Percentiles rank a stretch among this genome's conserved stretches.
phyloP scores from a whole-genome alignment of 768 basidiomycete genomes.

The Chalciporus pseudorubinellus region DNA sequence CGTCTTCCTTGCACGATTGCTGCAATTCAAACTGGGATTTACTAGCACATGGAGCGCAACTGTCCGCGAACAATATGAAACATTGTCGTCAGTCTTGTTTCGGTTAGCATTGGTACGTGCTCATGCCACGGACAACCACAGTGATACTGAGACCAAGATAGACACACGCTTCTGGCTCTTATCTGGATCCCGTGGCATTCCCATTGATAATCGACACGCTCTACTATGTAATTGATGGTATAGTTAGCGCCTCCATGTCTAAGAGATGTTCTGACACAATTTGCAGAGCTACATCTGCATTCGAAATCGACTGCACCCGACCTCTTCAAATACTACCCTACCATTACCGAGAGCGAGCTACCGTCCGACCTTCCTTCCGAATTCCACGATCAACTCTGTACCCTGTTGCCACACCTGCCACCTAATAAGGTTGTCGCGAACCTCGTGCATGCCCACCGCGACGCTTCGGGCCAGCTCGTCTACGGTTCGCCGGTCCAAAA shows the following conservation, averaged over 20 bases:
- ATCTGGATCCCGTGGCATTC: constrained; percentile 56
- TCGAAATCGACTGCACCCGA: constrained; percentile 50
- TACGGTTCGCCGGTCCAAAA: constrained; percentile 58
- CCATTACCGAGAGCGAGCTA: constrained; percentile 46
- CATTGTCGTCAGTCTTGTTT: constrained; percentile 44
- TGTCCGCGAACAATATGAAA: constrained; percentile 45
- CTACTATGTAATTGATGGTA: constrained; percentile 73
- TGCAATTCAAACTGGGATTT: constrained; percentile 75
- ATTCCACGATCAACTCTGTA: constrained; percentile 54
- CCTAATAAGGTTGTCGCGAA: constrained; percentile 50
- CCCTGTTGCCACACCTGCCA: constrained; percentile 57
- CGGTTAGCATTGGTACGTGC: constrained; percentile 50
- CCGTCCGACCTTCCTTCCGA: constrained; percentile 54
- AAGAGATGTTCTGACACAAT: background rate
- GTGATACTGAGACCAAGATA: constrained; percentile 26
- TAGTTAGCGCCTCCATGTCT: constrained; percentile 7
- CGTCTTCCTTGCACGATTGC: constrained; percentile 59
- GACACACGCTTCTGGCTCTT: constrained; percentile 54
- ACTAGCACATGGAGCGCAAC: constrained; percentile 53
- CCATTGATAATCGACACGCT: constrained; percentile 72
- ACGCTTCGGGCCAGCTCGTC: constrained; percentile 49
- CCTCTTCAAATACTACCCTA: constrained; percentile 65
- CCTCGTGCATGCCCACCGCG: constrained; percentile 58
- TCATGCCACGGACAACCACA: background rate
- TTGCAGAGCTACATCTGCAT: constrained; percentile 61